Percentiles rank a stretch among this genome's conserved stretches.
Conservation (phyloP, 2,329 filamentous ascomycete genomes). For the Aspergillus jensenii region DNA sequence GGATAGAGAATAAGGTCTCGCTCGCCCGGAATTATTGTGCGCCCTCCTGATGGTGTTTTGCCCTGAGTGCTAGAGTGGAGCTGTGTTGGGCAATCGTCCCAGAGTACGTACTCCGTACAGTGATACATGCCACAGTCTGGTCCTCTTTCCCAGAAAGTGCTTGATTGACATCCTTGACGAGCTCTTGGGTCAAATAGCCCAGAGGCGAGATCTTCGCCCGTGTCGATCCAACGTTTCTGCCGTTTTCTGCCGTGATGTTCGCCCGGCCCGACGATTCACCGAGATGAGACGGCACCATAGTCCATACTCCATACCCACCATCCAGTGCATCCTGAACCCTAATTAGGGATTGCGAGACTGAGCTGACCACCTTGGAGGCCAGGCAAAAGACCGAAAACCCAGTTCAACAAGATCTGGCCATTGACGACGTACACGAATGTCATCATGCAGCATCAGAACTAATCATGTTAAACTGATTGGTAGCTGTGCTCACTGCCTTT, state of each 20-base stretch:
- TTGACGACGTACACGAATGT: neutral
- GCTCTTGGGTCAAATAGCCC: neutral
- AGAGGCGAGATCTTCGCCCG: neutral
- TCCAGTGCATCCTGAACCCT: neutral
- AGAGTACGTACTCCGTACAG: no score
- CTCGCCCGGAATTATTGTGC: neutral
- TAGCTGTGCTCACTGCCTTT: neutral
- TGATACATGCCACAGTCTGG: neutral
- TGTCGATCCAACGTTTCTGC: neutral
- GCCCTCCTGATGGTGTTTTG: neutral
- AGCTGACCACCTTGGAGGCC: neutral
- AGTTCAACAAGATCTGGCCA: neutral
- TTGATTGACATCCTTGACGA: neutral
- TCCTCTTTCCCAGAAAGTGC: neutral
- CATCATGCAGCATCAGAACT: neutral
- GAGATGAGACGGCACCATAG: no score
- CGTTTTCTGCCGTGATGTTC: neutral
- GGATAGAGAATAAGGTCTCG: neutral
- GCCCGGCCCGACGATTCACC: no score
- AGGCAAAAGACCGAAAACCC: neutral
- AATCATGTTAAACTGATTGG: constrained; percentile 3
- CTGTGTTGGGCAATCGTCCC: neutral
- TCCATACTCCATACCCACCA: neutral
- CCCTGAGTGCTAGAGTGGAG: neutral
- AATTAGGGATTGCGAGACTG: neutral